These are phyloP conservation scores for Polygonum maritimum DNA, from an alignment of 148 eudicot species.

Conservation along the genomic window DNA sequence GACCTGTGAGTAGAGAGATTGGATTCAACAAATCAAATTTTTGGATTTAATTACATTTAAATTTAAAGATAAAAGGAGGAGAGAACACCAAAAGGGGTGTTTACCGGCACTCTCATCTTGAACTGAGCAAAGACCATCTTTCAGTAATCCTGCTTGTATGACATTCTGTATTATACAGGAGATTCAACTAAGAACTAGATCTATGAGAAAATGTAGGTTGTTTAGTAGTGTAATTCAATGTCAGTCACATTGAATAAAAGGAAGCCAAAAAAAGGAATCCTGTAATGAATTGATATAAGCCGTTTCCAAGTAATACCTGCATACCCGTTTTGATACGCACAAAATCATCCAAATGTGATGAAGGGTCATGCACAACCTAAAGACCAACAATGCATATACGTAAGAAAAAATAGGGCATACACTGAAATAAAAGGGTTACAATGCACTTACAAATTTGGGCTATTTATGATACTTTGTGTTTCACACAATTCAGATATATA, in stretches of 20 bases:
- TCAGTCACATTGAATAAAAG: background rate
- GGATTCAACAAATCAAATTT: background rate
- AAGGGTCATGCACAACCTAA: conserved; percentile 74
- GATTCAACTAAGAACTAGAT: background rate
- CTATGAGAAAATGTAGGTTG: background rate
- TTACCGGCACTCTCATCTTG: conserved; percentile 97
- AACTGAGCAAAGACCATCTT: conserved; percentile 86
- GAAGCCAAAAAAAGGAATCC: too few species aligned
- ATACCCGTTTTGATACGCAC: conserved; percentile 70
- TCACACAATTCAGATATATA: background rate
- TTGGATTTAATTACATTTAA: background rate
- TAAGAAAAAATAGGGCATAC: background rate
- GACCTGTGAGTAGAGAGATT: conserved; percentile 34
- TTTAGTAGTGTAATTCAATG: background rate
- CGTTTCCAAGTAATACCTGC: conserved; percentile 48
- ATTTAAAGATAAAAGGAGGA: background rate
- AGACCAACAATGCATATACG: conserved; percentile 10
- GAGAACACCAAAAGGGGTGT: background rate
- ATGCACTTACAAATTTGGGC: background rate
- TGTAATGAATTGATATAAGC: background rate
- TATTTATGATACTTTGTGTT: background rate
- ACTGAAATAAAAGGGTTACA: background rate
- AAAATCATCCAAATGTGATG: conserved; percentile 70
- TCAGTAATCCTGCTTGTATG: conserved; percentile 74
- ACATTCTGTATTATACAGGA: conserved; percentile 39